A percentile compares a stretch with the other conserved stretches of the same genome.
These are phyloP conservation scores for Dichomitus squalens DNA, from an alignment of 1,284 basidiomycete genomes.

Conservation along the genomic window DNA sequence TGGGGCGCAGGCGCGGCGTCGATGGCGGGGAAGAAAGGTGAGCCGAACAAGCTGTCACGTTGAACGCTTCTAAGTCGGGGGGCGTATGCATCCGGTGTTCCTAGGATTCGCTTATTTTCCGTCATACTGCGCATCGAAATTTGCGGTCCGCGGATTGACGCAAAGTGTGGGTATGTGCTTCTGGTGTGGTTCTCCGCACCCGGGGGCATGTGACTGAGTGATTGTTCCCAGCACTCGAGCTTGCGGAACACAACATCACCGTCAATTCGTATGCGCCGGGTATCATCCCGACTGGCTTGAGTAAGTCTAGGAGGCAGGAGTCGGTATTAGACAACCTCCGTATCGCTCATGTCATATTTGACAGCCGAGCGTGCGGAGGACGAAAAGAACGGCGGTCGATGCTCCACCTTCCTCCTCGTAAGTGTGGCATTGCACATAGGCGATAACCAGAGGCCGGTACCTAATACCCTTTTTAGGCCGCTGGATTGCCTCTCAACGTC, in stretches of 20 bases:
- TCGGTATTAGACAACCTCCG: too few species aligned
- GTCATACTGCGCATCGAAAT: slow-evolving; percentile 34
- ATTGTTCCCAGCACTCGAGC: slow-evolving; percentile 21
- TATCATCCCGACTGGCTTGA: slow-evolving; percentile 25
- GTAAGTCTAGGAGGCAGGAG: slow-evolving; percentile 13
- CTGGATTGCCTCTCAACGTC: slow-evolving; percentile 10
- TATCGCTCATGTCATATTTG: neutral
- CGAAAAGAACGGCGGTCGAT: slow-evolving; percentile 18
- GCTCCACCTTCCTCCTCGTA: neutral
- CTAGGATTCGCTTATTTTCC: slow-evolving; percentile 18
- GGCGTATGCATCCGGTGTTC: neutral
- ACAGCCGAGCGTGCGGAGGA: slow-evolving; percentile 25
- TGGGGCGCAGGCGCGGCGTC: slow-evolving; percentile 23
- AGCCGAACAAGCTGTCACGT: neutral
- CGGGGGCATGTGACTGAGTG: too few species aligned
- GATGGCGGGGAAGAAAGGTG: slow-evolving; percentile 26
- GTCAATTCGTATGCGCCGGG: slow-evolving; percentile 33
- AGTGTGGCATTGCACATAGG: neutral
- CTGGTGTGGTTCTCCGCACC: too few species aligned
- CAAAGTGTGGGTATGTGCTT: slow-evolving; percentile 30
- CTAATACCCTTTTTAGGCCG: slow-evolving; percentile 6
- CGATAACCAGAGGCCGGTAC: neutral
- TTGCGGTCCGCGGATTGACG: slow-evolving; percentile 36
- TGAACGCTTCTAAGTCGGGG: neutral
- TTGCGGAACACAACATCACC: slow-evolving; percentile 25